These are phyloP conservation scores for Cercospora sesami DNA, from an alignment of 2,329 filamentous ascomycete genomes.

Conservation along the genomic window DNA sequence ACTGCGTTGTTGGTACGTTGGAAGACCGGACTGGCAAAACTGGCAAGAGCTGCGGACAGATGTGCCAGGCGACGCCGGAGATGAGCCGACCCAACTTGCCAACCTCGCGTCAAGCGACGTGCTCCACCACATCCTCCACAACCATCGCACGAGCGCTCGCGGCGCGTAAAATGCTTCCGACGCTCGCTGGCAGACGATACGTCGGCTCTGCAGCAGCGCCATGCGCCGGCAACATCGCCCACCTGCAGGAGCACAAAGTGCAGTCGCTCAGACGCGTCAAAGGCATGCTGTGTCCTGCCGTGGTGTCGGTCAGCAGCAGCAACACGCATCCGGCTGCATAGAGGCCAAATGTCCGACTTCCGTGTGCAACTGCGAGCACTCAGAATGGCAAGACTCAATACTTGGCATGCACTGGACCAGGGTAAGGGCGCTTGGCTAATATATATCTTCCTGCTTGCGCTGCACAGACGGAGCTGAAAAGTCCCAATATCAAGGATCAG, in stretches of 20 bases:
- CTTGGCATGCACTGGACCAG: conserved; percentile 7
- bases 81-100: background rate
- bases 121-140: background rate
- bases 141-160: background rate
- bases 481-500: background rate
- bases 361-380: background rate
- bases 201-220: background rate
- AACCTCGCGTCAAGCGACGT: background rate
- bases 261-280: background rate
- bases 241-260: background rate
- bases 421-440: conserved; percentile 2
- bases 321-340: background rate
- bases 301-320: background rate
- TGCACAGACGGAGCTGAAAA: conserved; percentile 5
- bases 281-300: background rate
- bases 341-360: background rate
- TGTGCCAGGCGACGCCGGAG: background rate
- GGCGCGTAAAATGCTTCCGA: background rate
- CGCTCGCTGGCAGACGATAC: background rate
- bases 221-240: background rate
- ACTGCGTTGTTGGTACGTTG: background rate
- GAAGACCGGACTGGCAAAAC: background rate
- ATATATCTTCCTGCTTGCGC: conserved; percentile 2
- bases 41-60: background rate
- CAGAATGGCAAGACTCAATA: conserved; percentile 6